Conservation (phyloP, 1,139 yeast genomes). For the Yamadazyma aaseri region DNA sequence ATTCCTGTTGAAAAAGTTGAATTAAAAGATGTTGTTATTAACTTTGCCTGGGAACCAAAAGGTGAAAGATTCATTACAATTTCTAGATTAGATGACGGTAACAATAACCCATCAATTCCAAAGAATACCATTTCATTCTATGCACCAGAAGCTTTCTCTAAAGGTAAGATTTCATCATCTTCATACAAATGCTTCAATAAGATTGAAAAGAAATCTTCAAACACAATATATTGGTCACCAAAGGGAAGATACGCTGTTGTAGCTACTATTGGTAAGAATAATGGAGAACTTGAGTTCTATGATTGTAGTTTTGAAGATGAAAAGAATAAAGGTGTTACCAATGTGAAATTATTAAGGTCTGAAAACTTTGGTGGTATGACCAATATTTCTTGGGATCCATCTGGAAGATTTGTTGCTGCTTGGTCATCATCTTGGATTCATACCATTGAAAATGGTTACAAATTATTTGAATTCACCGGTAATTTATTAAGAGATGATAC, state of each 20-base stretch:
- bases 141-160: slow-evolving; percentile 80
- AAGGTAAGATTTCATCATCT: slow-evolving; percentile 78
- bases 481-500: slow-evolving; percentile 69
- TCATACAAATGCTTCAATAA: slow-evolving; percentile 42
- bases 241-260: slow-evolving; percentile 85
- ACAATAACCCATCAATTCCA: slow-evolving; percentile 67
- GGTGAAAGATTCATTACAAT: slow-evolving; percentile 84
- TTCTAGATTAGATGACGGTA: slow-evolving; percentile 62
- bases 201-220: slow-evolving; percentile 63
- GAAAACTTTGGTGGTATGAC: slow-evolving; percentile 79
- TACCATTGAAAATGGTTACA: slow-evolving; percentile 87
- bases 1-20: slow-evolving; percentile 95
- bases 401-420: slow-evolving; percentile 86
- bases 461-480: slow-evolving; percentile 83
- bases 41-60: slow-evolving; percentile 95
- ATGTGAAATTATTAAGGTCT: slow-evolving; percentile 61
- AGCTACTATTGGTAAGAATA: slow-evolving; percentile 64
- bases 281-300: slow-evolving; percentile 77
- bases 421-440: slow-evolving; percentile 90
- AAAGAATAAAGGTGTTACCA: slow-evolving; percentile 44
- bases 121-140: slow-evolving; percentile 76
- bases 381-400: slow-evolving; percentile 90
- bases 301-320: slow-evolving; percentile 85
- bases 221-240: slow-evolving; percentile 87
- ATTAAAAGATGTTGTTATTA: slow-evolving; percentile 82